A percentile compares a stretch with the other conserved stretches of the same genome.
These are phyloP conservation scores for Ustilago nuda DNA, from an alignment of 1,284 basidiomycete species.

Conservation along the genomic window DNA sequence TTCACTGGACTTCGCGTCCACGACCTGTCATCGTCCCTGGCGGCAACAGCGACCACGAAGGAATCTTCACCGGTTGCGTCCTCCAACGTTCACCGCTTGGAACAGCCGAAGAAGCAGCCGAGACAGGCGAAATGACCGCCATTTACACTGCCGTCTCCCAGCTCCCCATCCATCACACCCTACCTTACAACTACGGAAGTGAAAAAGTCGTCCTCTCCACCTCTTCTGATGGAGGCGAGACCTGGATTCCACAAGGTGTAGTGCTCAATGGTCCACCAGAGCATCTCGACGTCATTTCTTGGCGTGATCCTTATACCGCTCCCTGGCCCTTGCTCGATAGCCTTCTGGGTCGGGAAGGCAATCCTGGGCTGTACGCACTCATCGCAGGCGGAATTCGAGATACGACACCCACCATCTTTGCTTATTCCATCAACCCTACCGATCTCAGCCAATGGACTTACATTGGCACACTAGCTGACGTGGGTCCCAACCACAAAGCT, in stretches of 20 bases:
- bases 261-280: constrained; percentile 47
- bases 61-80: constrained; percentile 58
- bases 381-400: constrained; percentile 54
- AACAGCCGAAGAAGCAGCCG: constrained; percentile 14
- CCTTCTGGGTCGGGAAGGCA: constrained; percentile 23
- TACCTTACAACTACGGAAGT: constrained; percentile 50
- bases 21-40: constrained; percentile 41
- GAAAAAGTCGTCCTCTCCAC: constrained; percentile 57
- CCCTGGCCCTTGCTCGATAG: constrained; percentile 51
- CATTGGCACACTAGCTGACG: constrained; percentile 44
- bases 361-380: constrained; percentile 43
- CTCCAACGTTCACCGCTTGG: constrained; percentile 43
- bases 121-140: constrained; percentile 43
- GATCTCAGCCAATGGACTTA: constrained; percentile 51
- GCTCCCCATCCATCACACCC: constrained; percentile 55
- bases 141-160: constrained; percentile 59
- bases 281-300: constrained; percentile 49
- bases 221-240: constrained; percentile 50
- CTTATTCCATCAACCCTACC: constrained; percentile 42
- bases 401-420: constrained; percentile 50
- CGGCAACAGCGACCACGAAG: constrained; percentile 48
- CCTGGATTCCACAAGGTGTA: constrained; percentile 40
- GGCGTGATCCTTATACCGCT: constrained; percentile 57
- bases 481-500: constrained; percentile 40
- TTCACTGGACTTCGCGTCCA: constrained; percentile 50